These are phyloP conservation scores for Neurospora sp. DNA, from an alignment of 2,329 filamentous ascomycete species.

Conservation along the genomic window DNA sequence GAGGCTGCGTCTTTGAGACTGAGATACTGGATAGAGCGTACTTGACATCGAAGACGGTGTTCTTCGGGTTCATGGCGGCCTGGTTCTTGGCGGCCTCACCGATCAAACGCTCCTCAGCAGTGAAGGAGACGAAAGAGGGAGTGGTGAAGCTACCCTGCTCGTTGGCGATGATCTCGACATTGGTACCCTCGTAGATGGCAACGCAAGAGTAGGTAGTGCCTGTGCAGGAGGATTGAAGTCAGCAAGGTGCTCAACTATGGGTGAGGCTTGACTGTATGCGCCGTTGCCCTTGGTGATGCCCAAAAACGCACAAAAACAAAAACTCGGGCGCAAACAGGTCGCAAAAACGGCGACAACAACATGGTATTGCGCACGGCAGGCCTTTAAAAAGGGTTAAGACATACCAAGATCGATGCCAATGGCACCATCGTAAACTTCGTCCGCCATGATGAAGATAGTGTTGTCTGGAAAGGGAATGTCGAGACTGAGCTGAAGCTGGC, in stretches of 20 bases:
- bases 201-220: slow-evolving; percentile 99
- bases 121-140: slow-evolving; percentile 98
- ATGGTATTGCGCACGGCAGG: slow-evolving; percentile 2
- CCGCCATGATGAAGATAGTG: slow-evolving; percentile 62
- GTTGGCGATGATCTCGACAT: slow-evolving; percentile 99
- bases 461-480: slow-evolving; percentile 11
- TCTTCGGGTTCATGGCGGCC: slow-evolving; percentile 97
- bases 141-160: slow-evolving; percentile 99
- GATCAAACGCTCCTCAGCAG: slow-evolving; percentile 95
- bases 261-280: slow-evolving; percentile 11
- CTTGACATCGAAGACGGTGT: slow-evolving; percentile 99
- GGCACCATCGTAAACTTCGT: slow-evolving; percentile 99
- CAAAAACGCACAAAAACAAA: slow-evolving; percentile 10
- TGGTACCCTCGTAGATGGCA: slow-evolving; percentile 97
- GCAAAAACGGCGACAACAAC: slow-evolving; percentile 4
- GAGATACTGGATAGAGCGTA: slow-evolving; percentile 36
- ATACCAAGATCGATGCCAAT: slow-evolving; percentile 99
- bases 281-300: neutral
- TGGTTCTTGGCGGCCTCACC: slow-evolving; percentile 99
- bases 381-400: slow-evolving; percentile 24
- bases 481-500: slow-evolving; percentile 17
- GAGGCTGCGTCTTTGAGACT: neutral
- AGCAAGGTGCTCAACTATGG: neutral
- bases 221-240: slow-evolving; percentile 27
- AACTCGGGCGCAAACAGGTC: slow-evolving; percentile 7